phyloP scores from a whole-genome alignment of 352 stramenopile genomes.

The Aphanomyces invadans region DNA sequence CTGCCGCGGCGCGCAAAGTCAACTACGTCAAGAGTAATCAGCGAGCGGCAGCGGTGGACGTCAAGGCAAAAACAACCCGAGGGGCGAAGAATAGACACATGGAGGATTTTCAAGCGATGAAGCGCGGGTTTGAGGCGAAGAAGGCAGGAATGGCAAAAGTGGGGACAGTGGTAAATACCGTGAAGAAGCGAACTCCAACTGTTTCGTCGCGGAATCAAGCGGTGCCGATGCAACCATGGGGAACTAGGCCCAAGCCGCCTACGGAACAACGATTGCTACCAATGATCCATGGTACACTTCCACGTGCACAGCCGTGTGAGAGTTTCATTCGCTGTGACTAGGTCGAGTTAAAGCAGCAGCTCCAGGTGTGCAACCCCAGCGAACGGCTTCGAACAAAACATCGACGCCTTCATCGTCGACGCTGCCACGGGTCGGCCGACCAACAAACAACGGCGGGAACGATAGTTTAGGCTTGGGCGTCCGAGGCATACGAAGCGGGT shows the following conservation, averaged over 20 bases:
- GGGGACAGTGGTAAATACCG: neutral
- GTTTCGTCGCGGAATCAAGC: neutral
- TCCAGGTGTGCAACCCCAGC: neutral
- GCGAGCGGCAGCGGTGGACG: neutral
- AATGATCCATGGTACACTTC: slow-evolving; percentile 16
- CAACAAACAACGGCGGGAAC: neutral
- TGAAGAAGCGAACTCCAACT: neutral
- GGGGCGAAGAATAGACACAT: slow-evolving; percentile 18
- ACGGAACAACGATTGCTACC: slow-evolving; percentile 9
- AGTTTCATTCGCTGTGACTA: too few relatives aligned
- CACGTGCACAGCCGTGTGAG: too few relatives aligned
- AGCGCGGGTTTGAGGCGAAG: slow-evolving; percentile 17
- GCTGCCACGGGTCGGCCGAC: neutral
- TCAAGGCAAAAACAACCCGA: neutral
- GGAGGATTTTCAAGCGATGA: slow-evolving; percentile 18
- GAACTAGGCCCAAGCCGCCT: neutral
- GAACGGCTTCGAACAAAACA: neutral
- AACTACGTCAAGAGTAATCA: slow-evolving; percentile 22
- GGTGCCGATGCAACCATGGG: neutral
- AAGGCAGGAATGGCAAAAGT: neutral
- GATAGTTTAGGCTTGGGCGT: slow-evolving; percentile 7
- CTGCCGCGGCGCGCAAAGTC: slow-evolving; percentile 6
- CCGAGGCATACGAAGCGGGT: neutral
- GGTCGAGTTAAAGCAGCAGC: neutral
- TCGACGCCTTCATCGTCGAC: neutral